Percentiles rank a stretch among this genome's conserved stretches.
Conservation (phyloP, 371 early-diverging fungal species). For the Haplosporangium sp. region DNA sequence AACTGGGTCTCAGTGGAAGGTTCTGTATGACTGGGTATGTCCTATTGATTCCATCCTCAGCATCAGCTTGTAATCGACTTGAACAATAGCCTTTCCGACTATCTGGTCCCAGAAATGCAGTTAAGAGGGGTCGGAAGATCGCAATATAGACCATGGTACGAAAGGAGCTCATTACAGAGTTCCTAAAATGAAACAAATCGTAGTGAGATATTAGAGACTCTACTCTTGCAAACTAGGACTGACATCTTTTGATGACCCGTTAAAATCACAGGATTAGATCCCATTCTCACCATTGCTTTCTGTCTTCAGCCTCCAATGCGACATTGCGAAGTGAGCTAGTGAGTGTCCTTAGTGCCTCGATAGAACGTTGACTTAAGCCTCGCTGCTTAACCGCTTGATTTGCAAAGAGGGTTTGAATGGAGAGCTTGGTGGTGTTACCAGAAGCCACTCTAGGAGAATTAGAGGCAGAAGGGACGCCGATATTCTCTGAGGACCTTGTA, state of each 20-base stretch:
- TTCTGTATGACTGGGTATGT: background rate
- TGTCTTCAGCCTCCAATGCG: constrained; percentile 26
- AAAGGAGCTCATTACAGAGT: constrained; percentile 24
- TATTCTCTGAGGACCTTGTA: background rate
- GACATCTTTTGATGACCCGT: too few species aligned
- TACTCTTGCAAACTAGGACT: too few species aligned
- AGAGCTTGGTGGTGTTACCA: background rate
- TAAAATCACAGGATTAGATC: background rate
- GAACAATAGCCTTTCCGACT: constrained; percentile 6
- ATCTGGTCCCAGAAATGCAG: constrained; percentile 25
- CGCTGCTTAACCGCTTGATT: constrained; percentile 10
- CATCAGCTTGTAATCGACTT: background rate
- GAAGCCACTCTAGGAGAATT: background rate
- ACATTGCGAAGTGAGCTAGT: constrained; percentile 29
- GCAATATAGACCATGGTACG: constrained; percentile 22
- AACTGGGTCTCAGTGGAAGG: constrained; percentile 8
- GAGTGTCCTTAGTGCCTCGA: constrained; percentile 19
- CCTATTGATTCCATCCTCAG: background rate
- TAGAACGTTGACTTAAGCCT: background rate
- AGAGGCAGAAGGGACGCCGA: background rate
- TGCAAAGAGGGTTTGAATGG: constrained; percentile 17
- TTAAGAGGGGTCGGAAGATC: constrained; percentile 26
- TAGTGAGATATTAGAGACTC: background rate
- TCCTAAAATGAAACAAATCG: constrained; percentile 14
- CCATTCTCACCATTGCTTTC: constrained; percentile 17